phyloP scores from a whole-genome alignment of 495 filamentous ascomycete species.

The Penicillium cosmopolitanum region DNA sequence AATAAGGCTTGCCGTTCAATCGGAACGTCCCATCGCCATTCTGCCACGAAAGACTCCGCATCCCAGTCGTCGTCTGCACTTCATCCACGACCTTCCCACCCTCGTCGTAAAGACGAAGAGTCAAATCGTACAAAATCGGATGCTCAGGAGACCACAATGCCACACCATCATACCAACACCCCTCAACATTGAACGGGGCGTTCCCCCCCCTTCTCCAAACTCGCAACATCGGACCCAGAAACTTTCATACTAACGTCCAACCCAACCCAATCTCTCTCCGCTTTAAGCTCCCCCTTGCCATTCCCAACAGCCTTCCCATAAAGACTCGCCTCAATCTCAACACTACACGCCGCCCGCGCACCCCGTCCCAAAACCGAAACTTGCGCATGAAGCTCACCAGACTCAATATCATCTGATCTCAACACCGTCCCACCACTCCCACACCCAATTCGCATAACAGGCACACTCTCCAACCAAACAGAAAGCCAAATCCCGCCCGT shows the following conservation, averaged over 20 bases:
- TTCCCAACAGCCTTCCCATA: slow-evolving; percentile 22
- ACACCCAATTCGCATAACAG: slow-evolving; percentile 27
- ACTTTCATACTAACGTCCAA: slow-evolving; percentile 33
- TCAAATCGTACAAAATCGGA: slow-evolving; percentile 42
- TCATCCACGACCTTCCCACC: slow-evolving; percentile 28
- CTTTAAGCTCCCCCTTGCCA: slow-evolving; percentile 9
- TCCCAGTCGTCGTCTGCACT: slow-evolving; percentile 38
- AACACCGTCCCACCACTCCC: slow-evolving; percentile 40
- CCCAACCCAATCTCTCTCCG: slow-evolving; percentile 24
- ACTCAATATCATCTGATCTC: slow-evolving; percentile 36
- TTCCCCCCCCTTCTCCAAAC: slow-evolving; percentile 6
- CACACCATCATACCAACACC: slow-evolving; percentile 32
- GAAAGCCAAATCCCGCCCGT: slow-evolving; percentile 42
- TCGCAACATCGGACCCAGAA: neutral
- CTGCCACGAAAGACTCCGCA: slow-evolving; percentile 41
- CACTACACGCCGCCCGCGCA: slow-evolving; percentile 14
- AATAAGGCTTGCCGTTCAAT: slow-evolving; percentile 41
- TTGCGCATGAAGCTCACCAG: slow-evolving; percentile 28
- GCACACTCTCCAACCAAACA: slow-evolving; percentile 46
- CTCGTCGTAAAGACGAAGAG: slow-evolving; percentile 29
- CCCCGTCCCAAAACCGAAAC: slow-evolving; percentile 27
- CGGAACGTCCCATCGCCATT: slow-evolving; percentile 43
- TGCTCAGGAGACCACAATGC: slow-evolving; percentile 45
- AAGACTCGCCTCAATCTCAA: slow-evolving; percentile 34
- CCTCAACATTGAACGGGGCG: slow-evolving; percentile 20